These are phyloP conservation scores for Ustilago curta DNA, from an alignment of 1,284 basidiomycete genomes.

Conservation along the genomic window DNA sequence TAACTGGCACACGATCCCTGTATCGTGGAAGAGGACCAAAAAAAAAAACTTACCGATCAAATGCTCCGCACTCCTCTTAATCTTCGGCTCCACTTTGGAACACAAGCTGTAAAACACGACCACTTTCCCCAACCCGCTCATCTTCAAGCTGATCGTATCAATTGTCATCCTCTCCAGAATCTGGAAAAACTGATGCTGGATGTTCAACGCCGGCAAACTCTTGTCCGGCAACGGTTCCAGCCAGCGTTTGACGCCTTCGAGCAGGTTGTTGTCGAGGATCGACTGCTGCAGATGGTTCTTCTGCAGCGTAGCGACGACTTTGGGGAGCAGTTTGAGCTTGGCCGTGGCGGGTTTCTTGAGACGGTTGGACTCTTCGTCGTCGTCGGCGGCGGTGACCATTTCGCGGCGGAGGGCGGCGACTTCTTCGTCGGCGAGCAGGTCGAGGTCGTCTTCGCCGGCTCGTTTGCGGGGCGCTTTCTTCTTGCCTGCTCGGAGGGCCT, in stretches of 20 bases:
- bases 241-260: slow-evolving; percentile 91
- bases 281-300: slow-evolving; percentile 92
- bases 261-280: slow-evolving; percentile 92
- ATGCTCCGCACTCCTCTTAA: slow-evolving; percentile 83
- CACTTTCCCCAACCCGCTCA: slow-evolving; percentile 89
- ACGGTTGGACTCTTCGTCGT: slow-evolving; percentile 84
- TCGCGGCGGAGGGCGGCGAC: slow-evolving; percentile 83
- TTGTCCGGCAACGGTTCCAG: slow-evolving; percentile 93
- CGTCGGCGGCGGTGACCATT: slow-evolving; percentile 88
- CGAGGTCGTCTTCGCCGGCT: slow-evolving; percentile 73
- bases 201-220: slow-evolving; percentile 93
- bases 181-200: slow-evolving; percentile 91
- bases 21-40: no score
- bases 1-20: no score
- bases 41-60: slow-evolving; percentile 78
- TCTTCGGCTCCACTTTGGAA: slow-evolving; percentile 82
- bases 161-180: slow-evolving; percentile 85
- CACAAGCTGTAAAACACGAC: slow-evolving; percentile 95
- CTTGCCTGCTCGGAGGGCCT: slow-evolving; percentile 42
- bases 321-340: slow-evolving; percentile 85
- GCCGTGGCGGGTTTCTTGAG: slow-evolving; percentile 85
- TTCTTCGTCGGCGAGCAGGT: slow-evolving; percentile 90
- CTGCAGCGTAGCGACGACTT: slow-evolving; percentile 91
- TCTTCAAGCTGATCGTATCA: slow-evolving; percentile 89
- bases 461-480: slow-evolving; percentile 55